Percentiles rank a stretch among this genome's conserved stretches.
phyloP scores from a whole-genome alignment of 2,329 filamentous ascomycete genomes.

The Cercospora zeae-maydis region DNA sequence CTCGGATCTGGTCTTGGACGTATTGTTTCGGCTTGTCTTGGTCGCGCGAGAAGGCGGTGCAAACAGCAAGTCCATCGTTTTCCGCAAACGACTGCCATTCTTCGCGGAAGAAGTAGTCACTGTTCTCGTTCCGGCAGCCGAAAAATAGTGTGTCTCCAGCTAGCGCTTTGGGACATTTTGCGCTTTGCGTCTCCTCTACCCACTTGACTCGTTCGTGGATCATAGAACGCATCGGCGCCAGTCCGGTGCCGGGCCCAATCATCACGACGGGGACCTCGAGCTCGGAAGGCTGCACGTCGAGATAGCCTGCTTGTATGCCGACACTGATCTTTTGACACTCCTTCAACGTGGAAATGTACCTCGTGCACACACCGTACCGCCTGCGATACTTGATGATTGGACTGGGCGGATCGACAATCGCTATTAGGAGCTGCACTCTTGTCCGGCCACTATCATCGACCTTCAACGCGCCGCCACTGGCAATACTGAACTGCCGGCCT shows the following conservation, averaged over 20 bases:
- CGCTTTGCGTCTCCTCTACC: conserved; percentile 28
- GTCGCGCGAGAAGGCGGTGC: conserved; percentile 69
- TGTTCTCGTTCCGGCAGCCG: conserved; percentile 69
- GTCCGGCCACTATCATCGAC: conserved; percentile 24
- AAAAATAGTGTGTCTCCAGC: conserved; percentile 65
- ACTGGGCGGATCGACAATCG: conserved; percentile 37
- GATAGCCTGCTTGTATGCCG: conserved; percentile 52
- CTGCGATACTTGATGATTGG: conserved; percentile 88
- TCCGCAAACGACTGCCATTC: conserved; percentile 62
- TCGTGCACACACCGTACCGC: conserved; percentile 82
- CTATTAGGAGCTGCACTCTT: conserved; percentile 37
- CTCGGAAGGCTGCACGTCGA: conserved; percentile 49
- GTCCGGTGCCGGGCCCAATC: conserved; percentile 79
- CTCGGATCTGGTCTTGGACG: conserved; percentile 61
- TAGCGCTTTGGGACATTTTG: conserved; percentile 14
- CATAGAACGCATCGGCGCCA: conserved; percentile 78
- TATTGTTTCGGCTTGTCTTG: conserved; percentile 61
- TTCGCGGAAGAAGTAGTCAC: conserved; percentile 76
- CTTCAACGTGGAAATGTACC: conserved; percentile 69
- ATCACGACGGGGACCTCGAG: conserved; percentile 62
- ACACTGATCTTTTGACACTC: conserved; percentile 59
- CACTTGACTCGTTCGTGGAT: conserved; percentile 64
- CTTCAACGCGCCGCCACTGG: conserved; percentile 60
- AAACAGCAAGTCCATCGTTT: conserved; percentile 50
- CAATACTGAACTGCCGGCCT: conserved; percentile 92